Evolutionary conservation across 2,329 filamentous ascomycete species (phyloP).

Genomic region (Coniochaeta ligniaria): DNA sequence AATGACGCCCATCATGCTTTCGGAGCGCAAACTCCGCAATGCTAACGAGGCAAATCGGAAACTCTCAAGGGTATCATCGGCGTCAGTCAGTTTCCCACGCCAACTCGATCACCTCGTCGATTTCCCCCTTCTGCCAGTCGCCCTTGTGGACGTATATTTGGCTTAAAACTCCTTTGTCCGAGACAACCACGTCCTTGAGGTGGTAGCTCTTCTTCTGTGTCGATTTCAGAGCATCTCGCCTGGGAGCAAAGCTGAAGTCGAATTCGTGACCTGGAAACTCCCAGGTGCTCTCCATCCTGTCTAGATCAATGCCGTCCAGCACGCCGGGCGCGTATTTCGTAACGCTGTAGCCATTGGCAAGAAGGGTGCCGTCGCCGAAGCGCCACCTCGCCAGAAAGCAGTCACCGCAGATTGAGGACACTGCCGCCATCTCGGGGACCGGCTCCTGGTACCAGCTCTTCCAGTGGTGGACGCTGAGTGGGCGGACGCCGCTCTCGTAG

Average conservation of each 20-base stretch:
- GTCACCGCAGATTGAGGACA: constrained; percentile 46
- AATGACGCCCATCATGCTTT: neutral
- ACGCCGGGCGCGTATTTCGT: constrained; percentile 32
- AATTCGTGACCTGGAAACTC: constrained; percentile 36
- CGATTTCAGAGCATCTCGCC: constrained; percentile 27
- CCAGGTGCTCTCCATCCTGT: constrained; percentile 48
- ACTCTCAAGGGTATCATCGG: neutral
- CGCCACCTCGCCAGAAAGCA: constrained; percentile 52
- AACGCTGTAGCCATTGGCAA: constrained; percentile 54
- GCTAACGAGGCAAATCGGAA: neutral
- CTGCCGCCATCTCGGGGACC: constrained; percentile 40
- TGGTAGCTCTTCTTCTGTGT: constrained; percentile 44
- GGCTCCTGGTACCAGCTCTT: constrained; percentile 51
- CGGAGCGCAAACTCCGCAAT: neutral
- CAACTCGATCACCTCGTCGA: constrained; percentile 42
- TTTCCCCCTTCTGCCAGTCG: constrained; percentile 26
- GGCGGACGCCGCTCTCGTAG: constrained; percentile 49
- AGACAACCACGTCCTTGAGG: constrained; percentile 34
- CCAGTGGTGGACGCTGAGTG: constrained; percentile 56
- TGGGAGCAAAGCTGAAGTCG: constrained; percentile 45
- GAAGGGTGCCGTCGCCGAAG: constrained; percentile 36
- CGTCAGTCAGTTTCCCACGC: constrained; percentile 26
- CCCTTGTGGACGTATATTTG: constrained; percentile 48
- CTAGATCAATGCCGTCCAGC: constrained; percentile 31
- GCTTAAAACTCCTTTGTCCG: constrained; percentile 32